Conservation (phyloP, 192 early-diverging fungal species). For the Backusella sp. region DNA sequence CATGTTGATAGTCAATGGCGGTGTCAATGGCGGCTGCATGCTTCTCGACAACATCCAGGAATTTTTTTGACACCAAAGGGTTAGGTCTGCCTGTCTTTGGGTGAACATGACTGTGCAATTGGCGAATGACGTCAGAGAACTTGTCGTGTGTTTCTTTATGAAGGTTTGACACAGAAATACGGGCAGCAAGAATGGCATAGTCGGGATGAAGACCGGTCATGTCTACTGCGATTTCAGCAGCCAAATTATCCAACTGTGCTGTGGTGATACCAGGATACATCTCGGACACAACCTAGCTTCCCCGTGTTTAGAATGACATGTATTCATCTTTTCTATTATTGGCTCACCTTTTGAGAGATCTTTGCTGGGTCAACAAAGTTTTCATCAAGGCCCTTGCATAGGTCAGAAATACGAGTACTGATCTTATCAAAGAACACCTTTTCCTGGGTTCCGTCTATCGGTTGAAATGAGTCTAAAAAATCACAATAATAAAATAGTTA, state of each 20-base stretch:
- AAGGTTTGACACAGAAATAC: slow-evolving; percentile 94
- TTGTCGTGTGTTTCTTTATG: slow-evolving; percentile 78
- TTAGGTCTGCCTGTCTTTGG: slow-evolving; percentile 79
- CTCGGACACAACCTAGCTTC: slow-evolving; percentile 76
- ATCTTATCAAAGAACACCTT: slow-evolving; percentile 96
- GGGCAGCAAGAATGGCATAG: slow-evolving; percentile 93
- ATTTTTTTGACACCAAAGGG: slow-evolving; percentile 83
- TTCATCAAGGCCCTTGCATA: slow-evolving; percentile 90
- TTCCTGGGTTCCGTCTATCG: slow-evolving; percentile 67
- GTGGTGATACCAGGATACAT: slow-evolving; percentile 98
- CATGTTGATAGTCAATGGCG: slow-evolving; percentile 91
- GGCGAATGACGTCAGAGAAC: slow-evolving; percentile 78
- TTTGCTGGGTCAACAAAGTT: slow-evolving; percentile 89
- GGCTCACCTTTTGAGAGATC: slow-evolving; percentile 86
- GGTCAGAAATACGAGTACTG: slow-evolving; percentile 86
- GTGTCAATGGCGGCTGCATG: slow-evolving; percentile 79
- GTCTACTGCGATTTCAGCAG: slow-evolving; percentile 90
- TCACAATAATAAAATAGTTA: background rate
- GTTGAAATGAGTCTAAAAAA: background rate
- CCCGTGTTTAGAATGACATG: background rate
- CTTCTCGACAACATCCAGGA: slow-evolving; percentile 61
- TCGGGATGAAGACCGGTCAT: slow-evolving; percentile 91
- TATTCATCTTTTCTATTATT: background rate
- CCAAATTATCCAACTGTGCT: slow-evolving; percentile 94
- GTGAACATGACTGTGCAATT: slow-evolving; percentile 83